Percentiles rank a stretch among this genome's conserved stretches.
Evolutionary conservation across 2,329 filamentous ascomycete genomes (phyloP).

Genomic region (Beauveria scarabaeidicola): DNA sequence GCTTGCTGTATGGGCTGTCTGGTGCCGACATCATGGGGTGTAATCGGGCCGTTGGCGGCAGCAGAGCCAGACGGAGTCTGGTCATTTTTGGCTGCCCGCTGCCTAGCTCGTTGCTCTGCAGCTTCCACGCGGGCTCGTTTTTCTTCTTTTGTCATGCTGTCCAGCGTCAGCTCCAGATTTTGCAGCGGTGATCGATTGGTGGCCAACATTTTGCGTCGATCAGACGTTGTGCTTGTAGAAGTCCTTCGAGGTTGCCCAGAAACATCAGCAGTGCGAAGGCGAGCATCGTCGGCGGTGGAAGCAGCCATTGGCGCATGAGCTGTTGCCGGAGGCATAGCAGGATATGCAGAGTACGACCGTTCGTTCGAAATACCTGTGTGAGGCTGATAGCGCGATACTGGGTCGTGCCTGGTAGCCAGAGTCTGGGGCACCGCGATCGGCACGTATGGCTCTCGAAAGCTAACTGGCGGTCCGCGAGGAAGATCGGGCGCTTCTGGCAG

Average conservation of each 20-base stretch:
- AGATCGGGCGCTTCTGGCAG: slow-evolving; percentile 51
- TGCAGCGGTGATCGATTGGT: slow-evolving; percentile 84
- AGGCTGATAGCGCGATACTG: slow-evolving; percentile 1
- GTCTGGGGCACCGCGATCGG: neutral
- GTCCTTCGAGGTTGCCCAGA: slow-evolving; percentile 27
- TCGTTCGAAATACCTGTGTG: slow-evolving; percentile 5
- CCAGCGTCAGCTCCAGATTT: slow-evolving; percentile 82
- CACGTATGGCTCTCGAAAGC: slow-evolving; percentile 43
- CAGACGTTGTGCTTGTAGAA: slow-evolving; percentile 29
- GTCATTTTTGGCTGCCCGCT: slow-evolving; percentile 41
- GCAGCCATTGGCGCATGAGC: neutral
- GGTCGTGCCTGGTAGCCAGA: slow-evolving; percentile 13
- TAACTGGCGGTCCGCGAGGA: slow-evolving; percentile 49
- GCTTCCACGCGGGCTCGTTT: slow-evolving; percentile 78
- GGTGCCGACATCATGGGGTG: neutral
- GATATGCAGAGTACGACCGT: neutral
- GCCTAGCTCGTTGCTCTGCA: slow-evolving; percentile 65
- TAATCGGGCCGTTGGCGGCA: neutral
- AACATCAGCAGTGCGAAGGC: slow-evolving; percentile 11
- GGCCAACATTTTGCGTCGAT: slow-evolving; percentile 55
- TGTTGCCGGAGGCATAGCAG: neutral
- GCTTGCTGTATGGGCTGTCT: neutral
- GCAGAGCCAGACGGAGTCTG: neutral
- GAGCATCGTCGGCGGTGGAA: neutral
- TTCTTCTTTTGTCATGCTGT: slow-evolving; percentile 92